phyloP scores from a whole-genome alignment of 108 stramenopile species.

The Bacterosira constricta region DNA sequence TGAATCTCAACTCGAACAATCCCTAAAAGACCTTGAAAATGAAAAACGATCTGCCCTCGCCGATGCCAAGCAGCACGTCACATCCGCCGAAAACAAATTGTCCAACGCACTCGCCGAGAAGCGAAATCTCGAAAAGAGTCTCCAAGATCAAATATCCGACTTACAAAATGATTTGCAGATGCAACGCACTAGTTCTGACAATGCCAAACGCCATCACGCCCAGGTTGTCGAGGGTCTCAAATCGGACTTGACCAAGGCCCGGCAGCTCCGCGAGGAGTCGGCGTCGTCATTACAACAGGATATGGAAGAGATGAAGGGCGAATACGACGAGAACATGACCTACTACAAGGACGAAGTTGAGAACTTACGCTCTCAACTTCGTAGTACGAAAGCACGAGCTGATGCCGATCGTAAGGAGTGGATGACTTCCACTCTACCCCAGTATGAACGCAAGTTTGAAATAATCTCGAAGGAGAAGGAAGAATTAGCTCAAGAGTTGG shows the following conservation, averaged over 20 bases:
- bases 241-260: constrained; percentile 4
- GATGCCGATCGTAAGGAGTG: constrained; percentile 12
- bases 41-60: background rate
- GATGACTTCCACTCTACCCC: background rate
- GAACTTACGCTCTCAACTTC: constrained; percentile 21
- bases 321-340: constrained; percentile 9
- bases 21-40: background rate
- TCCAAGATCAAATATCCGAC: constrained; percentile 12
- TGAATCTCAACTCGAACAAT: constrained; percentile 1
- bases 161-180: constrained; percentile 19
- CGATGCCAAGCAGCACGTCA: constrained; percentile 4
- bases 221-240: constrained; percentile 13
- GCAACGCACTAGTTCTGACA: background rate
- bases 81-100: constrained; percentile 8
- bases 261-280: constrained; percentile 3
- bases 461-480: constrained; percentile 21
- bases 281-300: constrained; percentile 10
- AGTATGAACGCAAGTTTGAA: constrained; percentile 11
- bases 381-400: constrained; percentile 1
- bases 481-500: constrained; percentile 7
- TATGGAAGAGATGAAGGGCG: constrained; percentile 21
- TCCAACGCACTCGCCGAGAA: constrained; percentile 19
- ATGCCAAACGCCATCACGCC: constrained; percentile 15
- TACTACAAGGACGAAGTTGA: constrained; percentile 36
- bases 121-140: constrained; percentile 5